Conservation (phyloP, 192 early-diverging fungal species). For the Chytriomyces confervae region DNA sequence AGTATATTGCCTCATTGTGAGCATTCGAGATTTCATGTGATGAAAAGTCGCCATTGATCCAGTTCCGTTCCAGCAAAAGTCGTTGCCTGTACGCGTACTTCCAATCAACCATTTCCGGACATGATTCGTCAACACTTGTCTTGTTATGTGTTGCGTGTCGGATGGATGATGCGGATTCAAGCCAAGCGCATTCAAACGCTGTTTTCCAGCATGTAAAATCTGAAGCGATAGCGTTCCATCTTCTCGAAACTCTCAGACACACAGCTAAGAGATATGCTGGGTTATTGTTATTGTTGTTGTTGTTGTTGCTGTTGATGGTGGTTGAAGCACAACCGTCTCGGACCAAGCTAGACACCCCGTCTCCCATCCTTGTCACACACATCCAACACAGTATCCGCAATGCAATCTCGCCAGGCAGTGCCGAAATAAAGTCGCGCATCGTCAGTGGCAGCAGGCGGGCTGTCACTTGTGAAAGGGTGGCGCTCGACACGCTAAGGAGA, state of each 20-base stretch:
- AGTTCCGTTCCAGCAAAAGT: constrained; percentile 69
- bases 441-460: constrained; percentile 56
- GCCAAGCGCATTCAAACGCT: background rate
- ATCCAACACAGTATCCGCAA: constrained; percentile 57
- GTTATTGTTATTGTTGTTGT: too few species aligned
- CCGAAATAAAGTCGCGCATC: constrained; percentile 60
- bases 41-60: constrained; percentile 68
- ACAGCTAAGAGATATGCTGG: background rate
- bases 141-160: background rate
- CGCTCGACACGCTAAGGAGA: constrained; percentile 57
- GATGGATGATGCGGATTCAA: background rate
- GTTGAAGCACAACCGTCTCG: constrained; percentile 41
- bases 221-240: background rate
- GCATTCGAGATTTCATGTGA: constrained; percentile 61
- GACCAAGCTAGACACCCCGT: constrained; percentile 74
- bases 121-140: background rate
- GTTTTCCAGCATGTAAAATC: background rate
- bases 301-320: background rate
- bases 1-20: constrained; percentile 88
- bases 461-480: constrained; percentile 50
- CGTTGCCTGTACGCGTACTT: constrained; percentile 74
- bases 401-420: constrained; percentile 77
- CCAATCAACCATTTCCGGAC: constrained; percentile 64
- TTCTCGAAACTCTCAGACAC: background rate
- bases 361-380: constrained; percentile 65